These are phyloP conservation scores for Komagataella populi DNA, from an alignment of 805 yeast species.

Conservation along the genomic window DNA sequence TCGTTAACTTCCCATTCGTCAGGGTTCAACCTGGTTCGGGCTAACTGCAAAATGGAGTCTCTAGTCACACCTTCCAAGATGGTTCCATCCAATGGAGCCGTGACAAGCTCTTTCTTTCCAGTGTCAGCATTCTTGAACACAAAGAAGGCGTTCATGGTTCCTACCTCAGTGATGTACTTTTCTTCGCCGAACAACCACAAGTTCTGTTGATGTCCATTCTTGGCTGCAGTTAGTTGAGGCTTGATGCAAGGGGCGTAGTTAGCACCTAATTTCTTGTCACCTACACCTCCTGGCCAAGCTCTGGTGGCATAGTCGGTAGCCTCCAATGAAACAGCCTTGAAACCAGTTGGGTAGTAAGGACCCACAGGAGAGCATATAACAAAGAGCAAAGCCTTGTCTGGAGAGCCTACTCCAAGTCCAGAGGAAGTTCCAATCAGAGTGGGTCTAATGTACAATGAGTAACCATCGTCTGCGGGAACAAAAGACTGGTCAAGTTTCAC, in stretches of 20 bases:
- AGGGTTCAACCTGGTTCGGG: slow-evolving; percentile 61
- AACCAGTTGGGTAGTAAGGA: slow-evolving; percentile 89
- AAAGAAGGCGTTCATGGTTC: slow-evolving; percentile 92
- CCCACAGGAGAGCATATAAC: slow-evolving; percentile 95
- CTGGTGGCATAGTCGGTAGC: slow-evolving; percentile 94
- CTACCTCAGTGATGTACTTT: slow-evolving; percentile 83
- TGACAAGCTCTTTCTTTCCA: slow-evolving; percentile 83
- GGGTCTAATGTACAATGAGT: slow-evolving; percentile 87
- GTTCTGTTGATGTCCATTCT: slow-evolving; percentile 89
- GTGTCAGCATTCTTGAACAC: slow-evolving; percentile 62
- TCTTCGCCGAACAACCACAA: slow-evolving; percentile 93
- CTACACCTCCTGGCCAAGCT: slow-evolving; percentile 99
- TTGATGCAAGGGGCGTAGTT: slow-evolving; percentile 92
- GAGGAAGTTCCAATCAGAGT: slow-evolving; percentile 89
- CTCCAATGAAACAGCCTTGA: slow-evolving; percentile 88
- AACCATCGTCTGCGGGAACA: slow-evolving; percentile 80
- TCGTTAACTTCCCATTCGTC: slow-evolving; percentile 75
- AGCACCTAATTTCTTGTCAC: slow-evolving; percentile 93
- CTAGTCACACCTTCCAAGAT: slow-evolving; percentile 95
- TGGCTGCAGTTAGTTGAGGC: slow-evolving; percentile 85
- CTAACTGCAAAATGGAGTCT: slow-evolving; percentile 69
- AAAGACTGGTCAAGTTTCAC: slow-evolving; percentile 62
- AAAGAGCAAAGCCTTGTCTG: slow-evolving; percentile 68
- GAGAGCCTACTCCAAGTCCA: slow-evolving; percentile 77
- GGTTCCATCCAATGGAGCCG: slow-evolving; percentile 96